Evolutionary conservation across 192 early-diverging fungal species (phyloP), one percentile per base, ranked within the genome.

Genomic region (Linnemannia elongata): DNA sequence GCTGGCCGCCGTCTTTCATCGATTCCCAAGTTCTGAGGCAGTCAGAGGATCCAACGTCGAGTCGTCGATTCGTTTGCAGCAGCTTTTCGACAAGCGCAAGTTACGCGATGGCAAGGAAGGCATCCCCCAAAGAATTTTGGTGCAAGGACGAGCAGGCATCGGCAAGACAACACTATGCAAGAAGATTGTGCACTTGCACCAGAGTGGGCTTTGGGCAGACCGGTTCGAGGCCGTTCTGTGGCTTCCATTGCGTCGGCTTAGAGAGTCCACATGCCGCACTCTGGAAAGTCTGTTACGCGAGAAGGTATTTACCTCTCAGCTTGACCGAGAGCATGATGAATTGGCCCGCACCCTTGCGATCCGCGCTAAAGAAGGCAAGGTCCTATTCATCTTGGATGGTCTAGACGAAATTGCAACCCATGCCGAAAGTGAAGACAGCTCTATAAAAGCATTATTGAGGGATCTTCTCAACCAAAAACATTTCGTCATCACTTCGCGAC

Each of bases 131-230:
- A 45, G 33, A 54, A 81, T 81, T 33, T 71, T 81, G 80, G 52
- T 81, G 17, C 42, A 76, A 5, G 80, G 80, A 54, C 66, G 80
- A 39, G 80, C 80, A 71, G 80, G 80, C 17, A 76, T 81, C 24
- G 80, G 80, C 44, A 81, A 81, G 24, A 76, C 80, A 38, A 81
- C 80, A 69, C 47, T 81, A 7, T 81, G 80, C 74, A 81, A 81
- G 54, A 81, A 71, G 68, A 20, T 81, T 44, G 74, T 81, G 30
- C 63, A 76, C 30, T 20, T 22, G 39, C 68, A 71, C 55, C 80
- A 81, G 69, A 54, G 0, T 27, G 74, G 74, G 18, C 24, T 57
- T 4, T 81, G 80, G 80, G 49, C 20, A 39, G 74, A 76, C 57
- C 80, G 35, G 0, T 81, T 81, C 52, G 74, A 81, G 17, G n/a